Evolutionary conservation across 352 stramenopile genomes (phyloP).

Genomic region (Globisporangium parvum): DNA sequence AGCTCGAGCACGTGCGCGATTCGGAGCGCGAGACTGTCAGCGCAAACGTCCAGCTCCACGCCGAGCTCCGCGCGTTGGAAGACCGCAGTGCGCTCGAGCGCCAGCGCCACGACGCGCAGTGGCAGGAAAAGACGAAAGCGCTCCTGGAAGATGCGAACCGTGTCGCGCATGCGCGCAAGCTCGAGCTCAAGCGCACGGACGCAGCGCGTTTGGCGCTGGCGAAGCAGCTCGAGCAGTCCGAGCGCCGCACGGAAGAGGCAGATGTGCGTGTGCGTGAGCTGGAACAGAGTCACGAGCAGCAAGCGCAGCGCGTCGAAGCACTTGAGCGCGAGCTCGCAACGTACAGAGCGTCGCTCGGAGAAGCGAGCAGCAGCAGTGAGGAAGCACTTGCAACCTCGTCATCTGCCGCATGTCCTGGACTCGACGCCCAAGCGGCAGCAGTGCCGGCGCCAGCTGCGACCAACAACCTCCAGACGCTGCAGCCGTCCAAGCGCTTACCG

Average conservation of each 20-base stretch:
- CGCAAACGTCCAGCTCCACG: conserved; percentile 29
- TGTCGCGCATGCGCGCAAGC: conserved; percentile 44
- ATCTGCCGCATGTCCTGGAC: background rate
- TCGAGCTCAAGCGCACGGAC: conserved; percentile 28
- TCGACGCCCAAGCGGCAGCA: background rate
- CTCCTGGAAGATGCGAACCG: conserved; percentile 51
- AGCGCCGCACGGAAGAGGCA: conserved; percentile 15
- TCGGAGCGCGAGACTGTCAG: conserved; percentile 18
- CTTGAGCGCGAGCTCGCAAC: conserved; percentile 13
- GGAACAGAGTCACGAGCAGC: conserved; percentile 6
- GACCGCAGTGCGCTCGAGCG: conserved; percentile 42
- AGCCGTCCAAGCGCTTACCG: conserved; percentile 51
- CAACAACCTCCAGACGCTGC: conserved; percentile 21
- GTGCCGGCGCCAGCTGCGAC: background rate
- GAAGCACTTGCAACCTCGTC: background rate
- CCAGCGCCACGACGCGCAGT: conserved; percentile 23
- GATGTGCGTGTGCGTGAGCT: conserved; percentile 8
- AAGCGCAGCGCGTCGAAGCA: conserved; percentile 4
- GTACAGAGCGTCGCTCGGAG: conserved; percentile 2
- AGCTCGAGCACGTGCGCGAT: conserved; percentile 17
- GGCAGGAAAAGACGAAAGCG: conserved; percentile 43
- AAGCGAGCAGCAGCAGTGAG: background rate
- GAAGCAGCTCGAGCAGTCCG: conserved; percentile 11
- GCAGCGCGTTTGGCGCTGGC: conserved; percentile 10
- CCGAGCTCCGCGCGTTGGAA: conserved; percentile 38